Evolutionary conservation across 306 rosid species (phyloP).

Genomic region (Luffa acutangula): DNA sequence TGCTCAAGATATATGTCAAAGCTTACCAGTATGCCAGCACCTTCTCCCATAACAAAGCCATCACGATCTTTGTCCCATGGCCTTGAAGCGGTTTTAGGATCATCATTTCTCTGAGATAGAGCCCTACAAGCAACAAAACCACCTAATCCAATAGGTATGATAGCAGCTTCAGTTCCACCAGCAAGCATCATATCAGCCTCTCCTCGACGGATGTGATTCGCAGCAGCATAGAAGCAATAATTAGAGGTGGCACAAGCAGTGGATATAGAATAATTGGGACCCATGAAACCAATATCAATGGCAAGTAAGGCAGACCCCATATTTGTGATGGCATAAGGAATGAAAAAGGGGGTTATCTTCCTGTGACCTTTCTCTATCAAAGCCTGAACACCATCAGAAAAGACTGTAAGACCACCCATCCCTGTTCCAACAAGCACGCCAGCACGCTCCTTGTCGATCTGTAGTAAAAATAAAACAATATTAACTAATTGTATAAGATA

Average conservation of each 20-base stretch:
- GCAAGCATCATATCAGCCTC: slow-evolving; percentile 97
- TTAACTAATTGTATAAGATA: not conserved
- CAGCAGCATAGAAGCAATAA: slow-evolving; percentile 92
- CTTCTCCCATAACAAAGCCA: slow-evolving; percentile 99
- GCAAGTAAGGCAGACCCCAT: slow-evolving; percentile 95
- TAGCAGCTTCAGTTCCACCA: slow-evolving; percentile 96
- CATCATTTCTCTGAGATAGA: slow-evolving; percentile 88
- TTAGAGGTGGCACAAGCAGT: slow-evolving; percentile 98
- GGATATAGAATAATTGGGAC: slow-evolving; percentile 90
- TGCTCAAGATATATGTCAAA: not conserved
- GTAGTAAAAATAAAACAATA: slow-evolving; percentile 5
- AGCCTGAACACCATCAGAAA: slow-evolving; percentile 74
- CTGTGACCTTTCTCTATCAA: slow-evolving; percentile 80
- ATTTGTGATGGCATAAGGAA: slow-evolving; percentile 91
- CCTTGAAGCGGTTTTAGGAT: slow-evolving; percentile 95
- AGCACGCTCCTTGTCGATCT: slow-evolving; percentile 77
- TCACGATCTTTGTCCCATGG: slow-evolving; percentile 98
- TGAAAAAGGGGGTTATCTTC: slow-evolving; percentile 83
- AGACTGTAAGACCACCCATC: slow-evolving; percentile 89
- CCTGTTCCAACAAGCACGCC: slow-evolving; percentile 96
- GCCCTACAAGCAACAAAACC: slow-evolving; percentile 98
- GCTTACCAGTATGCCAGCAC: slow-evolving; percentile 91
- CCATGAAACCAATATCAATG: slow-evolving; percentile 92
- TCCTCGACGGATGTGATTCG: slow-evolving; percentile 95
- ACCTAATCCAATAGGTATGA: slow-evolving; percentile 87